Base-by-base conservation (phyloP, 2,329 filamentous ascomycete species). In the Mollisiaceae sp. region DNA sequence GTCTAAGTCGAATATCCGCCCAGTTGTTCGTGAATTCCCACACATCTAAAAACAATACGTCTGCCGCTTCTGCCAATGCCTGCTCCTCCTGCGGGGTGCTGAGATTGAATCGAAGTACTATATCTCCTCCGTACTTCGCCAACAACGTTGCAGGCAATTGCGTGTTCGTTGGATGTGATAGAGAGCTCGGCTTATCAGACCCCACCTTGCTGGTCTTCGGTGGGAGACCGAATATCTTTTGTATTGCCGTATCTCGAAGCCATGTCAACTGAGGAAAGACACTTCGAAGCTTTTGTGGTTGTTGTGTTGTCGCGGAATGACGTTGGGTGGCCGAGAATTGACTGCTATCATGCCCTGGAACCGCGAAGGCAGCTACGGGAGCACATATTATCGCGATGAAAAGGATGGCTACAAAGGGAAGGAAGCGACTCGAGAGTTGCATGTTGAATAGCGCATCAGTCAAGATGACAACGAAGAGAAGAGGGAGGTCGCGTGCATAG, bases 371-470 rank as follows among this genome's bases (percentile, higher is more conserved):
- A 45, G 62, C 58, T 35, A 64, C 43, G 15, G 66, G 61, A 14
- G 64, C 55, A 52, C 62, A 65, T n/a, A 69, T 32, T 27, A 70
- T 27, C 22, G 69, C 11, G 20, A 62, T 20, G 8, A 64, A n/a
- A 14, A 68, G 58, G 18, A 67, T 27, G 41, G 50, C 38, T 4
- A 71, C 52, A 8, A 63, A 35, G 18, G 59, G 63, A 20, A 67
- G 43, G 24, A 62, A 54, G 15, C 32, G 52, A 15, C 50, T 52
- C 35, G 27, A 54, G 54, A 94, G 94, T 81, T 97, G 94, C 85
- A 87, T 97, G 94, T 98, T 85, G 39, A 97, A 97, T 84, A 94
- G 94, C 79, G 94, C 94, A 76, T 95, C 94, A 83, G 90, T 98
- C 70, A 94, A 94, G 82, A 97, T 97, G 94, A 94, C 94, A 70